Evolutionary conservation across 768 basidiomycete species (phyloP).

Genomic region (Tricholomella constricta): DNA sequence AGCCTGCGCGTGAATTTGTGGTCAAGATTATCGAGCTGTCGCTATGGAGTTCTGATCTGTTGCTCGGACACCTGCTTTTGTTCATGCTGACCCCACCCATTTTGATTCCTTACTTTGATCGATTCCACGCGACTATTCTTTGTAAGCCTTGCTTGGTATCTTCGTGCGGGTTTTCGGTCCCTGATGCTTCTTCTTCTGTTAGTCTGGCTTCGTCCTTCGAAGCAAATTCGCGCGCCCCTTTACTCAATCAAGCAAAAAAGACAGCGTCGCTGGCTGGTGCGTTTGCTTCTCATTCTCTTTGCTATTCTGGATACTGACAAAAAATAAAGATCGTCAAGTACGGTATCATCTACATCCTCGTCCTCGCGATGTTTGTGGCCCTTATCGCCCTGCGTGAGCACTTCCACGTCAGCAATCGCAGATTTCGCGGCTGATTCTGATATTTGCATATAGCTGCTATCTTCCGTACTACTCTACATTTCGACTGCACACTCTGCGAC

Average conservation of each 20-base stretch:
- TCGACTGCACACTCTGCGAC: constrained; percentile 70
- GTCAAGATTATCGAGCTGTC: constrained; percentile 98
- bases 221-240: constrained; percentile 90
- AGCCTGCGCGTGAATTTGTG: constrained; percentile 94
- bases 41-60: constrained; percentile 92
- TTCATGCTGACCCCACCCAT: constrained; percentile 91
- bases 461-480: constrained; percentile 59
- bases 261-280: constrained; percentile 88
- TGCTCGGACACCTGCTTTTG: constrained; percentile 83
- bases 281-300: constrained; percentile 24
- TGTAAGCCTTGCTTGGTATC: constrained; percentile 56
- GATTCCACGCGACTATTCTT: constrained; percentile 85
- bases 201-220: constrained; percentile 96
- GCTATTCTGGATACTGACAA: background rate
- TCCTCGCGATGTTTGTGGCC: constrained; percentile 70
- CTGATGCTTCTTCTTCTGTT: constrained; percentile 2
- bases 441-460: constrained; percentile 47
- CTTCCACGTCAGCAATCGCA: constrained; percentile 7
- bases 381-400: constrained; percentile 79
- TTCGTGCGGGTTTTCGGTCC: background rate
- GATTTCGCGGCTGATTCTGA: background rate
- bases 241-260: constrained; percentile 89
- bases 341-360: constrained; percentile 70
- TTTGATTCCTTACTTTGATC: constrained; percentile 89
- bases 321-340: constrained; percentile 74